phyloP scores from a whole-genome alignment of 371 early-diverging fungal species.

The Mucor ambiguus region DNA sequence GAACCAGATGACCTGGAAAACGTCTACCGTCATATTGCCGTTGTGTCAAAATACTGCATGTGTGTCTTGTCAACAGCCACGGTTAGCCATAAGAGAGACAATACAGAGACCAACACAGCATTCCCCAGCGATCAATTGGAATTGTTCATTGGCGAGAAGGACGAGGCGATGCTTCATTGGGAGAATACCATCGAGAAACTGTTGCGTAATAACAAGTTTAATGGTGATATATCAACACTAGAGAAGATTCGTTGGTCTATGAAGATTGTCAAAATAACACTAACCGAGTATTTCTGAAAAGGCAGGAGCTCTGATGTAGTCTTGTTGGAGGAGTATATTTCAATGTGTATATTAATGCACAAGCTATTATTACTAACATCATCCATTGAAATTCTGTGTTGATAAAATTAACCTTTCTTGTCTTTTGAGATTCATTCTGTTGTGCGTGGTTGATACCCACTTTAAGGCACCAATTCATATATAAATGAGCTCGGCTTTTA shows the following conservation, averaged over 20 bases:
- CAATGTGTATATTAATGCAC: no score
- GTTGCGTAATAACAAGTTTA: background rate
- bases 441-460: no score
- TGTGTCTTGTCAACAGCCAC: slow-evolving; percentile 18
- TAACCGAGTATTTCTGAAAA: slow-evolving; percentile 23
- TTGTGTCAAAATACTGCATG: slow-evolving; percentile 27
- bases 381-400: no score
- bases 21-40: slow-evolving; percentile 19
- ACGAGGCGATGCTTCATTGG: slow-evolving; percentile 15
- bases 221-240: background rate
- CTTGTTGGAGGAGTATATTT: no score
- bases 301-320: no score
- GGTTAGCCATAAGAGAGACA: slow-evolving; percentile 12
- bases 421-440: no score
- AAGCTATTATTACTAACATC: no score
- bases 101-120: slow-evolving; percentile 17
- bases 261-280: slow-evolving; percentile 18
- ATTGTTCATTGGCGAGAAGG: slow-evolving; percentile 9
- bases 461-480: no score
- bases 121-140: slow-evolving; percentile 13
- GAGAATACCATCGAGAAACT: slow-evolving; percentile 14
- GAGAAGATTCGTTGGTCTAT: slow-evolving; percentile 28
- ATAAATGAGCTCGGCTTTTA: no score
- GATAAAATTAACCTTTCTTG: no score
- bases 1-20: background rate